Evolutionary conservation across 2,329 filamentous ascomycete genomes (phyloP).

Genomic region (Paramyrothecium sp.): DNA sequence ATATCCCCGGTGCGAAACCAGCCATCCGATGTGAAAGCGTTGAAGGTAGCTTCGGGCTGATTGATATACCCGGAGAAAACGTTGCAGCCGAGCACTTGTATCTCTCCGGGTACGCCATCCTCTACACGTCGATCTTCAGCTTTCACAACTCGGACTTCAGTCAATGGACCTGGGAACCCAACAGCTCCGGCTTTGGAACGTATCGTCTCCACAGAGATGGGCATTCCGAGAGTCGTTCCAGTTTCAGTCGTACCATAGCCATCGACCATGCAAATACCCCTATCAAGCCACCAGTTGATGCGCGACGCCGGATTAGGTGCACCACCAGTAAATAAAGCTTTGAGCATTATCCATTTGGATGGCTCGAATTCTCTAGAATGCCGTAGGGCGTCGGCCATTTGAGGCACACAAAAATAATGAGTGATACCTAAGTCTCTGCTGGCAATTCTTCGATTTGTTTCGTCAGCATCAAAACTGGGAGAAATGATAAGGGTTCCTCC

Average conservation of each 20-base stretch:
- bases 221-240: neutral
- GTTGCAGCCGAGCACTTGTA: neutral
- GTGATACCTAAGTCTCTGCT: neutral
- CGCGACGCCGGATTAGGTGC: neutral
- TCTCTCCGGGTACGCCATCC: neutral
- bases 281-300: neutral
- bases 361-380: neutral
- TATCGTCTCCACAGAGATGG: neutral
- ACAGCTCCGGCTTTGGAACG: neutral
- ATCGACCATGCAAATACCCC: neutral
- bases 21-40: neutral
- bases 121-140: neutral
- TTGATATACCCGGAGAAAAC: neutral
- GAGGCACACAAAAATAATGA: neutral
- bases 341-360: neutral
- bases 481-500: neutral
- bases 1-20: neutral
- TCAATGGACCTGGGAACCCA: neutral
- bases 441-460: neutral
- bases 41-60: neutral
- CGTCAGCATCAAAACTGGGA: neutral
- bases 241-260: neutral
- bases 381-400: neutral
- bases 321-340: neutral
- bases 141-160: neutral